A percentile compares a stretch with the other conserved stretches of the same genome.
Evolutionary conservation across 2,329 filamentous ascomycete species (phyloP).

Genomic region (Aspergillus glaucus): DNA sequence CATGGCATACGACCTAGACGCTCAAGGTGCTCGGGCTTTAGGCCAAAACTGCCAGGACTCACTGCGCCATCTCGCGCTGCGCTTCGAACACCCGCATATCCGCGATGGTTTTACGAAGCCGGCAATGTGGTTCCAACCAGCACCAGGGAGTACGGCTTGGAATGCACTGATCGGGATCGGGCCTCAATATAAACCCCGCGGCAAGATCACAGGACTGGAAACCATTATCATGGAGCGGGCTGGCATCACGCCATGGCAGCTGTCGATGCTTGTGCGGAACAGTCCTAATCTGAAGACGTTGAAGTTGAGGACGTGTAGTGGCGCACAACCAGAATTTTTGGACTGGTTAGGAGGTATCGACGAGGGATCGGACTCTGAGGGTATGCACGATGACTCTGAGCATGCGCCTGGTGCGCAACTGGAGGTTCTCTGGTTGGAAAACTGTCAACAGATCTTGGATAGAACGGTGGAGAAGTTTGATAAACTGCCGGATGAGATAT

Average conservation of each 20-base stretch:
- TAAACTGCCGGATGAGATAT: slow-evolving; percentile 3
- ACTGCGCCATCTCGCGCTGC: slow-evolving; percentile 27
- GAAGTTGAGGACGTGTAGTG: slow-evolving; percentile 26
- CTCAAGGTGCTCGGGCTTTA: slow-evolving; percentile 21
- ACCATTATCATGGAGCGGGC: slow-evolving; percentile 26
- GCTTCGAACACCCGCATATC: slow-evolving; percentile 30
- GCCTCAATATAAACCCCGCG: slow-evolving; percentile 9
- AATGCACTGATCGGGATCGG: slow-evolving; percentile 27
- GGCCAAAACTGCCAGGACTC: slow-evolving; percentile 14
- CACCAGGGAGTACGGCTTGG: slow-evolving; percentile 23
- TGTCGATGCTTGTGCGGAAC: slow-evolving; percentile 25
- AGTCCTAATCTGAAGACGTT: slow-evolving; percentile 24
- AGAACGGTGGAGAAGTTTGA: slow-evolving; percentile 8
- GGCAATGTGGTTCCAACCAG: slow-evolving; percentile 23
- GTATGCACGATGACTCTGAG: background rate
- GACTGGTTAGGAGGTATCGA: slow-evolving; percentile 26
- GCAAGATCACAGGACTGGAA: slow-evolving; percentile 19
- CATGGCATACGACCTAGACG: slow-evolving; percentile 26
- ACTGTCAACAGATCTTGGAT: slow-evolving; percentile 16
- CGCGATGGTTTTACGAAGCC: slow-evolving; percentile 24
- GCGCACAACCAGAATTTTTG: slow-evolving; percentile 28
- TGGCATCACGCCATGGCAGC: slow-evolving; percentile 29
- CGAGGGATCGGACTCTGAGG: slow-evolving; percentile 5
- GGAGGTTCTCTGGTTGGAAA: slow-evolving; percentile 22
- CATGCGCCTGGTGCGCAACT: slow-evolving; percentile 16